Base-by-base conservation (phyloP, 495 filamentous ascomycete genomes). In the Echria macrotheca region DNA sequence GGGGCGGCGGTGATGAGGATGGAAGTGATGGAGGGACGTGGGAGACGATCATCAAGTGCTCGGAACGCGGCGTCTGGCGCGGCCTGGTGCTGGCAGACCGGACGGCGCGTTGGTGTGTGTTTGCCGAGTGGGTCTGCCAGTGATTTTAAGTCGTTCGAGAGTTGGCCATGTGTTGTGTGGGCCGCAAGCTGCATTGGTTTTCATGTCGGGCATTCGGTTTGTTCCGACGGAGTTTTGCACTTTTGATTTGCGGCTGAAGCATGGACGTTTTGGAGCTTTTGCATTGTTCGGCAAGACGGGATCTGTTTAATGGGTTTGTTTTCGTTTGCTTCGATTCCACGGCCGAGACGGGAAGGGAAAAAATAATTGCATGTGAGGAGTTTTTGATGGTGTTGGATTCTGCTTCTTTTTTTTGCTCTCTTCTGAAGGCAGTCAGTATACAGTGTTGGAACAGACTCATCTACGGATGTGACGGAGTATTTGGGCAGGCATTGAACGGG, bases 21-120 rank as follows among this genome's bases (percentile, higher is more conserved):
- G 69, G 65, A 0, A 83, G 81, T 4, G 87, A 91, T 45, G 87
- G 89, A 11, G 87, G 85, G 37, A 78, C 84, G 0, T 98, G 94
- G 94, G 93, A 98, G 69, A 98, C 91, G 5, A 93, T 97, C 36
- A 95, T 89, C 66, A 98, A 98, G 72, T 89, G 91, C 66, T 88
- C 87, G 0, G 93, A 98, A 62, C 75, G 83, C 22, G 93, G 93
- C 0, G 77, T 84, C 21, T 98, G 93, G 93, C 80, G 93, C 50
- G 94, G 89, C 1, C 68, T 99, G 44, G 93, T 99, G 52, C 75
- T 99, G 15, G 93, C 93, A 10, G 93, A 99, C 73, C 78, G 93
- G 45, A 96, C 87, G 52, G 94, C 91, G 7, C 75, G 93, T 52
- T 99, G 93, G 93, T 97, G 94, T 69, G 93, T 99, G 18, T 99